phyloP scores from a whole-genome alignment of 2,329 filamentous ascomycete genomes.

The Dactylella cylindrospora region DNA sequence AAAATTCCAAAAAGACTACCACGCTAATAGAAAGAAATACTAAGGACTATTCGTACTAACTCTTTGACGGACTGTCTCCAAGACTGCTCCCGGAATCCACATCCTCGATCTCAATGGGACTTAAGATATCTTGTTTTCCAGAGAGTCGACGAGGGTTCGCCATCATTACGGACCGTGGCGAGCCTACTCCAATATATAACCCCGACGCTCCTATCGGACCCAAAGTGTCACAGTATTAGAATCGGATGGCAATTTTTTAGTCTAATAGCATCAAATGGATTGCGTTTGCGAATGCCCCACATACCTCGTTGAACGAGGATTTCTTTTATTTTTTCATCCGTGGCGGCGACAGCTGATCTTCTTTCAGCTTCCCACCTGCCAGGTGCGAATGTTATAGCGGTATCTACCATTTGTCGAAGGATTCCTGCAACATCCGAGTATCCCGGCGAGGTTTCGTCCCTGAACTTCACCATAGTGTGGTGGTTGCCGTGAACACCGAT shows the following conservation, averaged over 20 bases:
- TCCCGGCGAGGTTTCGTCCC: constrained; percentile 65
- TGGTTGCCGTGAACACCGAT: constrained; percentile 72
- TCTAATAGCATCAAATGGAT: neutral
- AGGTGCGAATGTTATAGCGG: constrained; percentile 52
- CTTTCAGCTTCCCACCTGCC: constrained; percentile 43
- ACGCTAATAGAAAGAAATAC: neutral
- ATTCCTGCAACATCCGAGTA: constrained; percentile 61
- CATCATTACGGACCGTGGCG: constrained; percentile 36
- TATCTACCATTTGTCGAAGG: constrained; percentile 48
- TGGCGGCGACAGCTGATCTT: constrained; percentile 38
- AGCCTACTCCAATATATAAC: constrained; percentile 16
- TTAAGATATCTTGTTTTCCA: constrained; percentile 4
- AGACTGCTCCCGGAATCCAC: constrained; percentile 15
- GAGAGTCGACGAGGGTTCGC: constrained; percentile 26
- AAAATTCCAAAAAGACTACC: neutral
- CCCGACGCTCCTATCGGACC: constrained; percentile 32
- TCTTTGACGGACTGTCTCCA: constrained; percentile 12
- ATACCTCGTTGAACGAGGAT: constrained; percentile 41
- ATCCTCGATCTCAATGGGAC: constrained; percentile 31
- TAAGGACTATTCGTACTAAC: constrained; percentile 25
- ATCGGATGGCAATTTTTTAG: neutral
- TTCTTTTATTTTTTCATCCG: constrained; percentile 39
- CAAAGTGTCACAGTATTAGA: constrained; percentile 5
- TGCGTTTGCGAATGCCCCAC: neutral
- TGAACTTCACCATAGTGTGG: constrained; percentile 71